Conservation (phyloP, 73 alveolate genomes). For the Tetrahymena thermophila region DNA sequence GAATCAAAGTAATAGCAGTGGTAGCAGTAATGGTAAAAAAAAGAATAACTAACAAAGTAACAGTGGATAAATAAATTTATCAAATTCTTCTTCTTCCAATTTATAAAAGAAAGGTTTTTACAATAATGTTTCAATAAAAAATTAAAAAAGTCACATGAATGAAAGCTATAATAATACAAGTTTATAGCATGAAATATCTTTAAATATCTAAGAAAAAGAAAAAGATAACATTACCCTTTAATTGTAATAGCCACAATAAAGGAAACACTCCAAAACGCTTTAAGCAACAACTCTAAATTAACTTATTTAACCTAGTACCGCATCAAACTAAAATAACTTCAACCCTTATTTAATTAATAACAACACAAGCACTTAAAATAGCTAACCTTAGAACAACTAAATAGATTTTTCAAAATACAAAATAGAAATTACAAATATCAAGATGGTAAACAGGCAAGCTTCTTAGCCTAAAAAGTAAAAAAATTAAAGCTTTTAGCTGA, state of each 20-base stretch:
- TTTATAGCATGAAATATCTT: not conserved
- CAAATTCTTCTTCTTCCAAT: not conserved
- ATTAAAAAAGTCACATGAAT: not conserved
- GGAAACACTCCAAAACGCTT: not conserved
- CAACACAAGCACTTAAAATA: not conserved
- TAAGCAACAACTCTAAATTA: not conserved
- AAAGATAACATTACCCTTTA: not conserved
- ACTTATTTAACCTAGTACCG: not conserved
- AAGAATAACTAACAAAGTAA: not conserved
- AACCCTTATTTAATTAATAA: not conserved
- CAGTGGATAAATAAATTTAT: not conserved
- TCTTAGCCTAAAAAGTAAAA: not conserved
- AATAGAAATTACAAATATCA: not conserved
- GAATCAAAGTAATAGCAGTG: not conserved
- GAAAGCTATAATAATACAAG: not conserved
- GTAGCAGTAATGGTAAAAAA: not conserved
- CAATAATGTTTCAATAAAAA: not conserved
- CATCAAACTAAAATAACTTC: not conserved
- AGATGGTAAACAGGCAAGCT: not conserved
- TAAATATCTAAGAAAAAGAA: not conserved
- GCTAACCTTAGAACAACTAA: not conserved
- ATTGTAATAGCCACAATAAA: not conserved
- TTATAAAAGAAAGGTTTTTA: not conserved
- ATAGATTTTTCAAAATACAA: not conserved
- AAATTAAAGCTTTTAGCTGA: not conserved